Conservation (phyloP, 192 early-diverging fungal genomes). For the Lobosporangium transversale region DNA sequence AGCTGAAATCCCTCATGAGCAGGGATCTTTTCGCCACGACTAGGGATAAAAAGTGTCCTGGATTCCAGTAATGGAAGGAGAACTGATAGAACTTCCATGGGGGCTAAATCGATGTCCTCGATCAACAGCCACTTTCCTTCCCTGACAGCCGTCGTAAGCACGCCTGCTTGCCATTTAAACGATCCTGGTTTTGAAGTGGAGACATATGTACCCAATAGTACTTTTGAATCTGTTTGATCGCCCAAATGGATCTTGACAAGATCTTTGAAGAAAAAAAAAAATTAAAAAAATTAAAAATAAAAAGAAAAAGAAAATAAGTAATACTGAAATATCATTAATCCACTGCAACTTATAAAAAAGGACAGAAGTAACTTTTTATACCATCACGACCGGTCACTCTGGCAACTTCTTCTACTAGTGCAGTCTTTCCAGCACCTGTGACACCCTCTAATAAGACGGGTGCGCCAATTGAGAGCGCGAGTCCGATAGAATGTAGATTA, state of each 20-base stretch:
- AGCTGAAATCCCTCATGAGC: constrained; percentile 90
- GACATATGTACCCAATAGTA: constrained; percentile 94
- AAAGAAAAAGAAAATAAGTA: background rate
- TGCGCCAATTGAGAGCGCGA: constrained; percentile 86
- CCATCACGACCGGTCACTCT: constrained; percentile 71
- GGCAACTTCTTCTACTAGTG: constrained; percentile 90
- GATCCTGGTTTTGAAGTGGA: constrained; percentile 89
- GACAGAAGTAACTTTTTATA: no score
- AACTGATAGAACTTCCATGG: constrained; percentile 92
- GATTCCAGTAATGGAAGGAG: constrained; percentile 94
- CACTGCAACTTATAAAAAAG: no score
- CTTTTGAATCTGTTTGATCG: constrained; percentile 96
- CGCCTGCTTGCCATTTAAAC: constrained; percentile 96
- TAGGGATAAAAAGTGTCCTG: constrained; percentile 88
- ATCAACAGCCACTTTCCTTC: constrained; percentile 96
- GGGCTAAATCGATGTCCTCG: constrained; percentile 97
- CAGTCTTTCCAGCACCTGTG: constrained; percentile 90
- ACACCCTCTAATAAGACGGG: constrained; percentile 90
- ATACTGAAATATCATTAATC: no score
- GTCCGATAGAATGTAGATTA: constrained; percentile 83
- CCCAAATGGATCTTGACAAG: constrained; percentile 95
- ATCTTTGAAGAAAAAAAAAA: constrained; percentile 46
- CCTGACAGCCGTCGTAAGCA: constrained; percentile 89
- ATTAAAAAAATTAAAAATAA: background rate
- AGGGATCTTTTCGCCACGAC: constrained; percentile 84